phyloP scores from a whole-genome alignment of 2,329 filamentous ascomycete species.

The Xylaria sp. region DNA sequence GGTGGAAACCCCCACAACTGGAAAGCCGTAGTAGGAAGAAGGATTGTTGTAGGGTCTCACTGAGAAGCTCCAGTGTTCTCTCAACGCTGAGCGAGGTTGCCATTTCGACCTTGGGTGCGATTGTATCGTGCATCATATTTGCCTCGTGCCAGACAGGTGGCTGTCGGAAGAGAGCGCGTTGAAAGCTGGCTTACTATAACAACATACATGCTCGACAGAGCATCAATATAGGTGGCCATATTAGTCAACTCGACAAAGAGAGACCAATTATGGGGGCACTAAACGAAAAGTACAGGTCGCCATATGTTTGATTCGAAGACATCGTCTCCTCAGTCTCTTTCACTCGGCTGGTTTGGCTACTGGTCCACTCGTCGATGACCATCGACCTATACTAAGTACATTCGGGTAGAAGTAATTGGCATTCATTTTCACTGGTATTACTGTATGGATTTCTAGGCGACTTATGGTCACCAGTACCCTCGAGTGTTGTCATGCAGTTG shows the following conservation, averaged over 20 bases:
- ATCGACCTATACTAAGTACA: slow-evolving; percentile 13
- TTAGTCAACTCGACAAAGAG: neutral
- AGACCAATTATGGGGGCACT: neutral
- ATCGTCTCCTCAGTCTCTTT: slow-evolving; percentile 2
- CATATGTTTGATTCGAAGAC: slow-evolving; percentile 1
- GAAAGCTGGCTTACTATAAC: slow-evolving; percentile 10
- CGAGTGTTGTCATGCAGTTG: slow-evolving; percentile 21
- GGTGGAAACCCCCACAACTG: slow-evolving; percentile 24
- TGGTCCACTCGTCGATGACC: slow-evolving; percentile 11
- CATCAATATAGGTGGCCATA: neutral
- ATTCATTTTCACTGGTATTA: slow-evolving; percentile 5
- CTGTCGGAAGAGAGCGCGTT: slow-evolving; percentile 22
- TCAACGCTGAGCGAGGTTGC: slow-evolving; percentile 32
- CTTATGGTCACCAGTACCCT: slow-evolving; percentile 22
- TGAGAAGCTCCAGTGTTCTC: slow-evolving; percentile 9
- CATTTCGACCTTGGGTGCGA: slow-evolving; percentile 11
- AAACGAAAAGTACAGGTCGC: neutral
- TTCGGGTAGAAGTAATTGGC: slow-evolving; percentile 18
- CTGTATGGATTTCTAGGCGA: slow-evolving; percentile 27
- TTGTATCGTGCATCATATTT: neutral
- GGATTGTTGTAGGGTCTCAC: slow-evolving; percentile 25
- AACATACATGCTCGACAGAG: neutral
- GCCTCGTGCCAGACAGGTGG: neutral
- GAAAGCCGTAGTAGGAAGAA: slow-evolving; percentile 34
- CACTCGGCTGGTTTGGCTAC: slow-evolving; percentile 8